Percentiles rank a stretch among this genome's conserved stretches.
These are phyloP conservation scores for Crataegus laevigata DNA, from an alignment of 306 rosid genomes.

Conservation along the genomic window DNA sequence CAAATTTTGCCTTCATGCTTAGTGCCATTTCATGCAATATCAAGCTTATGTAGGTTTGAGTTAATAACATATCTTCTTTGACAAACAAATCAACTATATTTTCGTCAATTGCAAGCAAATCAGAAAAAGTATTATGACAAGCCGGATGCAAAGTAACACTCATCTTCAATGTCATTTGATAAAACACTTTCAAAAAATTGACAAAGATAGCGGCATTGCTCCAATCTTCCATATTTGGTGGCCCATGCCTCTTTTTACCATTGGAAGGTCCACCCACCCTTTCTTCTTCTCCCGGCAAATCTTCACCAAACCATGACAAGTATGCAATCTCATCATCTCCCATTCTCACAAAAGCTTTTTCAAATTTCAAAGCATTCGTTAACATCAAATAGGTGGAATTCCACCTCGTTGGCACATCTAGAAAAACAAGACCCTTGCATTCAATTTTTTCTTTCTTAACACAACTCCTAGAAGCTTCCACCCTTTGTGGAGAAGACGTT, in stretches of 20 bases:
- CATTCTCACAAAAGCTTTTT: no score
- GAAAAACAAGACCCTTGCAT: background rate
- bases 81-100: background rate
- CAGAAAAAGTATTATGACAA: background rate
- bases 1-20: background rate
- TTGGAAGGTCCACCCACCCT: background rate
- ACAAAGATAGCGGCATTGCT: background rate
- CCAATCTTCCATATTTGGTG: background rate
- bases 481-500: background rate
- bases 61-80: background rate
- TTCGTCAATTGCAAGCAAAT: background rate
- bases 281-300: background rate
- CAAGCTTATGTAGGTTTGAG: background rate
- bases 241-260: background rate
- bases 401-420: background rate
- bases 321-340: no score
- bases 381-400: no score
- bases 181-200: background rate
- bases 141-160: background rate
- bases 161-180: background rate
- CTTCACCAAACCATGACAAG: background rate
- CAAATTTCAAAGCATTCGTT: no score
- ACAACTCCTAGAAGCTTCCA: background rate
- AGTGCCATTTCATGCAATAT: background rate
- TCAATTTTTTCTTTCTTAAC: background rate